Evolutionary conservation across 2,329 filamentous ascomycete genomes (phyloP).

Genomic region (Xylariaceae sp.): DNA sequence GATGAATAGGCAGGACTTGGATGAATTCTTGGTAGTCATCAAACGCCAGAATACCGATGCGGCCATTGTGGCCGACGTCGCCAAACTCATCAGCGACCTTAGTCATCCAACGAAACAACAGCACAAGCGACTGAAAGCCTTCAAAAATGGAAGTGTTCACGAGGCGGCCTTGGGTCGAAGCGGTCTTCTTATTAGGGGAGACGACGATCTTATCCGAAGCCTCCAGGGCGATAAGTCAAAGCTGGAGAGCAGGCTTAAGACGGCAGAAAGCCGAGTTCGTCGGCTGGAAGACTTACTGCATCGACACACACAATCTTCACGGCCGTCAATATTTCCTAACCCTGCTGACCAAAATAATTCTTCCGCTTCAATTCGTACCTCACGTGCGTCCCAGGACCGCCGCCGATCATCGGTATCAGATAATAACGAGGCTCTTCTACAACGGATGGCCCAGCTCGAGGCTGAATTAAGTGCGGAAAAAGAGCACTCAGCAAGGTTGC

Average conservation of each 20-base stretch:
- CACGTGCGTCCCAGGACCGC: conserved; percentile 39
- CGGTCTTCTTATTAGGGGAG: conserved; percentile 77
- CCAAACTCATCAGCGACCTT: conserved; percentile 71
- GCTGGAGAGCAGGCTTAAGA: conserved; percentile 67
- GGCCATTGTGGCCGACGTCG: conserved; percentile 63
- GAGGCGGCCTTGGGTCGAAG: conserved; percentile 84
- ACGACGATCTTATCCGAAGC: conserved; percentile 71
- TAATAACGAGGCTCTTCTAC: conserved; percentile 41
- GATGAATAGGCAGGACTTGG: conserved; percentile 68
- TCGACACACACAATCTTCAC: conserved; percentile 61
- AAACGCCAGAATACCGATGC: conserved; percentile 60
- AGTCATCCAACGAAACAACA: conserved; percentile 80
- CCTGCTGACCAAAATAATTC: conserved; percentile 47
- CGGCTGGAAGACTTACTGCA: conserved; percentile 90
- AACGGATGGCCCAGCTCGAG: conserved; percentile 61
- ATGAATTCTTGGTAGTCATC: conserved; percentile 64
- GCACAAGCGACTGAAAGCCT: conserved; percentile 79
- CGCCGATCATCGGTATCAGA: conserved; percentile 40
- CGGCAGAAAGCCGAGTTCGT: conserved; percentile 83
- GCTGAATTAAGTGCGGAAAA: conserved; percentile 70
- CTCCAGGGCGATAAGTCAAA: conserved; percentile 79
- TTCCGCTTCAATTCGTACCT: conserved; percentile 42
- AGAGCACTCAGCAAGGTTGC: conserved; percentile 58
- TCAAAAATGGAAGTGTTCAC: conserved; percentile 94
- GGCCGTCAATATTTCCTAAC: conserved; percentile 52